Conservation (phyloP, 1,139 yeast genomes). For the Candida pseudoviswanathii region DNA sequence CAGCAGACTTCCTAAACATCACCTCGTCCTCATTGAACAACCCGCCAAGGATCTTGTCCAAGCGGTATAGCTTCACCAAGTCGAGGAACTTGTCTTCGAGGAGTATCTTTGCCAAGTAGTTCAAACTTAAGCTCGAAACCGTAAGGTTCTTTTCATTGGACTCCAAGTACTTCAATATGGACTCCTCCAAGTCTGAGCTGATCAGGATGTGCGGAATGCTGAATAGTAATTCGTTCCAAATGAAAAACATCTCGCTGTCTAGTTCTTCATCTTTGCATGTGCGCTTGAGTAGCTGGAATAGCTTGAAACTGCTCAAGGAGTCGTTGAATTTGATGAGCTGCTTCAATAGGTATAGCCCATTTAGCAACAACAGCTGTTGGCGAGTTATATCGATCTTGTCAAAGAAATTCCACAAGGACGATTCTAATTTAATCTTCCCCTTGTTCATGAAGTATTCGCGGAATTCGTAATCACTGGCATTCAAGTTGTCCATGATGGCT, state of each 20-base stretch:
- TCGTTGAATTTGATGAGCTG: slow-evolving; percentile 12
- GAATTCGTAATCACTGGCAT: slow-evolving; percentile 25
- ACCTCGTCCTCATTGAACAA: slow-evolving; percentile 35
- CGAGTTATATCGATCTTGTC: slow-evolving; percentile 3
- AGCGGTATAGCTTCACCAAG: slow-evolving; percentile 7
- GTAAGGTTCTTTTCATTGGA: slow-evolving; percentile 2
- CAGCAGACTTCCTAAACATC: slow-evolving; percentile 42
- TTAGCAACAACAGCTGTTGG: slow-evolving; percentile 4
- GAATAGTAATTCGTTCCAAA: slow-evolving; percentile 15
- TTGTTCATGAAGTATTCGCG: slow-evolving; percentile 24
- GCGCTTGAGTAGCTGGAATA: slow-evolving; percentile 10
- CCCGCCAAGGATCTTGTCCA: slow-evolving; percentile 31
- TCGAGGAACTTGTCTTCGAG: slow-evolving; percentile 8
- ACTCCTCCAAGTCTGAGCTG: slow-evolving; percentile 9
- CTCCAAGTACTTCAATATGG: slow-evolving; percentile 12
- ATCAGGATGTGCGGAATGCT: not conserved
- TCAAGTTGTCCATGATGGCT: slow-evolving; percentile 10
- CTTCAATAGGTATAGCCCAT: slow-evolving; percentile 15
- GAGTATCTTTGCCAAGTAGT: slow-evolving; percentile 12
- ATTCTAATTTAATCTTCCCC: slow-evolving; percentile 29
- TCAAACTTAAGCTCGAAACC: slow-evolving; percentile 12
- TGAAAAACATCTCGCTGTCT: slow-evolving; percentile 13
- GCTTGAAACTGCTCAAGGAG: slow-evolving; percentile 9
- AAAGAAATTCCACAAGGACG: slow-evolving; percentile 22
- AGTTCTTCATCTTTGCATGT: slow-evolving; percentile 9